phyloP scores from a whole-genome alignment of 768 basidiomycete genomes.

The Holtermanniella nyarrowii region DNA sequence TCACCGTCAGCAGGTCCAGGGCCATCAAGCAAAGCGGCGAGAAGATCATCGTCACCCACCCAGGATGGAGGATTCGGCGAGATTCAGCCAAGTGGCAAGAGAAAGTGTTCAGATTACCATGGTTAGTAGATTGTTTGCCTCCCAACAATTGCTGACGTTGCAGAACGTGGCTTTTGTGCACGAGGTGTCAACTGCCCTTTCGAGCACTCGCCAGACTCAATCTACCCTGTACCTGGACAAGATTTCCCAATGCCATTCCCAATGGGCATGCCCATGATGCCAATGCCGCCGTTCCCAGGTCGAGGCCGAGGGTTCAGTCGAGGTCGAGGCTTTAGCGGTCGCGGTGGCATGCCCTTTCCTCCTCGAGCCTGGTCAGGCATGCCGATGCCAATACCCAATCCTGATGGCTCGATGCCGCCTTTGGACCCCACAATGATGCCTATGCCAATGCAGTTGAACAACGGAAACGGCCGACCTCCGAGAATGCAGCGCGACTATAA shows the following conservation, averaged over 20 bases:
- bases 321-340: conserved; percentile 24
- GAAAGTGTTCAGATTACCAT: conserved; percentile 83
- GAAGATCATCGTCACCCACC: background rate
- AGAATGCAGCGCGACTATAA: conserved; percentile 56
- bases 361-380: background rate
- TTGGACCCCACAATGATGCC: conserved; percentile 43
- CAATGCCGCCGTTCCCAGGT: conserved; percentile 51
- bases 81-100: conserved; percentile 51
- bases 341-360: background rate
- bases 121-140: too few relatives aligned
- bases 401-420: background rate
- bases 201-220: conserved; percentile 80
- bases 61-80: background rate
- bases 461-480: conserved; percentile 37
- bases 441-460: conserved; percentile 10
- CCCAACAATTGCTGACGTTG: conserved; percentile 11
- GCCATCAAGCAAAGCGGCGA: background rate
- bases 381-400: background rate
- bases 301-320: conserved; percentile 12
- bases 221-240: conserved; percentile 17
- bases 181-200: conserved; percentile 82
- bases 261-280: conserved; percentile 35
- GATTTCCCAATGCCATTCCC: conserved; percentile 21
- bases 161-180: conserved; percentile 84
- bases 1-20: background rate